Percentiles rank a stretch among this genome's conserved stretches.
These are phyloP conservation scores for Candida sonorensis DNA, from an alignment of 805 yeast genomes.

Conservation along the genomic window DNA sequence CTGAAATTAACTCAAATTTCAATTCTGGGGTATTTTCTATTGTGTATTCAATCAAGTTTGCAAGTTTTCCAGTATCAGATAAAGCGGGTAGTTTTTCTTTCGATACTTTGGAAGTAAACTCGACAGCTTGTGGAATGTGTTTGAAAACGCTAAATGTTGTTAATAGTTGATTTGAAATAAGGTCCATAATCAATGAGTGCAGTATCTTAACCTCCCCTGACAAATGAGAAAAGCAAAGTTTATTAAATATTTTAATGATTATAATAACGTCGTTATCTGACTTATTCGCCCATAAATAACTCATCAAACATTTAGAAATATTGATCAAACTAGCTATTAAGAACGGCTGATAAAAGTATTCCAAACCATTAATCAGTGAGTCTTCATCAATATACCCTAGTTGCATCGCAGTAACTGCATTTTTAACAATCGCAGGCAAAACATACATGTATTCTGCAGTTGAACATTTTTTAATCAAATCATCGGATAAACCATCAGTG, in stretches of 20 bases:
- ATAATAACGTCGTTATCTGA: constrained; percentile 5
- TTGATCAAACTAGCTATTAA: constrained; percentile 51
- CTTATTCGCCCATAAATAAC: constrained; percentile 12
- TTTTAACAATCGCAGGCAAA: constrained; percentile 69
- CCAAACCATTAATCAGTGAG: constrained; percentile 69
- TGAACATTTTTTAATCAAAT: constrained; percentile 58
- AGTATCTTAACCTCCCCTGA: constrained; percentile 15
- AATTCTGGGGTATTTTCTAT: constrained; percentile 5
- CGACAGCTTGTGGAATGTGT: constrained; percentile 3
- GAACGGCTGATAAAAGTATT: constrained; percentile 79
- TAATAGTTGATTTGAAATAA: constrained; percentile 12
- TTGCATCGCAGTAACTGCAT: constrained; percentile 57
- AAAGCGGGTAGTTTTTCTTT: too few species aligned
- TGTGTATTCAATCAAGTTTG: constrained; percentile 6
- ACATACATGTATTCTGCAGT: constrained; percentile 61
- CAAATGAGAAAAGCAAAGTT: constrained; percentile 13
- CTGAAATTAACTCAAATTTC: constrained; percentile 16
- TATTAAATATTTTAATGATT: constrained; percentile 12
- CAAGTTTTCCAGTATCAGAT: too few species aligned
- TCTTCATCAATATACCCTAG: constrained; percentile 50
- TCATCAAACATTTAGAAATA: constrained; percentile 25
- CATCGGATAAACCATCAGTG: constrained; percentile 79
- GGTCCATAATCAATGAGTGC: constrained; percentile 10
- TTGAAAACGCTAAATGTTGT: constrained; percentile 3
- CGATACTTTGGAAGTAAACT: constrained; percentile 8